Evolutionary conservation across 2,329 filamentous ascomycete genomes (phyloP).

Genomic region (Xylaria sp.): DNA sequence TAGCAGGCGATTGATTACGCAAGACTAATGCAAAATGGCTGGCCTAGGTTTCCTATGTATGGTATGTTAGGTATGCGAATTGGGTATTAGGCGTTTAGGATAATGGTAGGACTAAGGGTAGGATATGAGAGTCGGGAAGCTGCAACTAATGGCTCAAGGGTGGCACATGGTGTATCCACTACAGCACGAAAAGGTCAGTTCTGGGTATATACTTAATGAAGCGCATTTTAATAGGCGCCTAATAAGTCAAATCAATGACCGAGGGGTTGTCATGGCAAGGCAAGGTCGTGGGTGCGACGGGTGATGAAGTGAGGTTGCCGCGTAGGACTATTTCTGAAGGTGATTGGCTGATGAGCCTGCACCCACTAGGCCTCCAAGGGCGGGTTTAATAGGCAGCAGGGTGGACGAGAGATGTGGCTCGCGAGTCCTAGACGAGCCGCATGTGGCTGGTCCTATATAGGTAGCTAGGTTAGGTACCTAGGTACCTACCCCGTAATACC

Average conservation of each 20-base stretch:
- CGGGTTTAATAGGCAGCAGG: slow-evolving; percentile 14
- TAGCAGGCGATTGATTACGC: slow-evolving; percentile 24
- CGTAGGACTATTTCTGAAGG: slow-evolving; percentile 9
- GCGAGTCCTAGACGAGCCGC: slow-evolving; percentile 20
- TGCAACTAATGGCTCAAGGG: slow-evolving; percentile 1
- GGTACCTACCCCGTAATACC: neutral
- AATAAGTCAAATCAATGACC: neutral
- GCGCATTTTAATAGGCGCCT: slow-evolving; percentile 13
- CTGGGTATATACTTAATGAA: neutral
- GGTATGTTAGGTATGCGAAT: slow-evolving; percentile 1
- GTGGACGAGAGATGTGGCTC: slow-evolving; percentile 16
- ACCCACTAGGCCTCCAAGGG: slow-evolving; percentile 1
- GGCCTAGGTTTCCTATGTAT: slow-evolving; percentile 7
- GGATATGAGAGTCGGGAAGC: slow-evolving; percentile 4
- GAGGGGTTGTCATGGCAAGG: slow-evolving; percentile 7
- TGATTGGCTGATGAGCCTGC: slow-evolving; percentile 9
- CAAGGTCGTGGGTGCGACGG: slow-evolving; percentile 5
- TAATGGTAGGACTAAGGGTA: slow-evolving; percentile 15
- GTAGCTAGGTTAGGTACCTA: too few species aligned
- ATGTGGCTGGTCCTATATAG: slow-evolving; percentile 13
- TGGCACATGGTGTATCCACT: neutral
- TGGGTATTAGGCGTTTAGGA: slow-evolving; percentile 23
- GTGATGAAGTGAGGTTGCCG: slow-evolving; percentile 21
- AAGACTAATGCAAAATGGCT: slow-evolving; percentile 10
- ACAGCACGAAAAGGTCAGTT: neutral